phyloP scores from a whole-genome alignment of 441 rosid species.

The Brassica hybrid region DNA sequence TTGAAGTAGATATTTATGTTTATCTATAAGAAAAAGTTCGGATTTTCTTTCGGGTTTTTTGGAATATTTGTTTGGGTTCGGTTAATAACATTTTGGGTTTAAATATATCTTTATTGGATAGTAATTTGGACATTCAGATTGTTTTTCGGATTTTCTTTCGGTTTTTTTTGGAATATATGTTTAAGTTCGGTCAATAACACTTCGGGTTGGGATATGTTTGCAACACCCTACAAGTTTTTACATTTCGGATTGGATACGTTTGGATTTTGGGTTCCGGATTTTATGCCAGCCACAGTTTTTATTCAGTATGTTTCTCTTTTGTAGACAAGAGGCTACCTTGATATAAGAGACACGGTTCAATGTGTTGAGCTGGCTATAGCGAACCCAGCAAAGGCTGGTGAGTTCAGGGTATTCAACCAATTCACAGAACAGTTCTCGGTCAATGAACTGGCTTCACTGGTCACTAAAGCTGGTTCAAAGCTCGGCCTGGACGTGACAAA shows the following conservation, averaged over 20 bases:
- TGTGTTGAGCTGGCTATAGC: constrained; percentile 97
- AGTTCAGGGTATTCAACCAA: constrained; percentile 91
- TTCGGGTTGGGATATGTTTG: too few species aligned
- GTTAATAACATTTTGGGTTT: too few species aligned
- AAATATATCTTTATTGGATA: too few species aligned
- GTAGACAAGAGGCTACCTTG: constrained; percentile 98
- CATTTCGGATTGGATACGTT: not conserved
- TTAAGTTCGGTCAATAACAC: too few species aligned
- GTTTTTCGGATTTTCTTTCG: too few species aligned
- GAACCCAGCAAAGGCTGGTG: constrained; percentile 85
- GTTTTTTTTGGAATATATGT: too few species aligned
- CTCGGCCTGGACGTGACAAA: constrained; percentile 80
- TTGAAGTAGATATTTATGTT: not conserved
- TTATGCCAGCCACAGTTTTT: not conserved
- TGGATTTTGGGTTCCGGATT: not conserved
- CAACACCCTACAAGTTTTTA: not conserved
- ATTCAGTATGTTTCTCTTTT: not conserved
- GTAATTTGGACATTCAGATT: too few species aligned
- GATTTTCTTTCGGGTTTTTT: not conserved
- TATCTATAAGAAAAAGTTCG: too few species aligned
- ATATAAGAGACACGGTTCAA: constrained; percentile 93
- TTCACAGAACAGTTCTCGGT: constrained; percentile 97
- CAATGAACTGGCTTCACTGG: constrained; percentile 82
- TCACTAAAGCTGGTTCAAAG: constrained; percentile 83
- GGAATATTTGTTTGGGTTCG: too few species aligned